Evolutionary conservation across 2,329 filamentous ascomycete genomes (phyloP).

Genomic region (Sporothrix pseudoabietina): DNA sequence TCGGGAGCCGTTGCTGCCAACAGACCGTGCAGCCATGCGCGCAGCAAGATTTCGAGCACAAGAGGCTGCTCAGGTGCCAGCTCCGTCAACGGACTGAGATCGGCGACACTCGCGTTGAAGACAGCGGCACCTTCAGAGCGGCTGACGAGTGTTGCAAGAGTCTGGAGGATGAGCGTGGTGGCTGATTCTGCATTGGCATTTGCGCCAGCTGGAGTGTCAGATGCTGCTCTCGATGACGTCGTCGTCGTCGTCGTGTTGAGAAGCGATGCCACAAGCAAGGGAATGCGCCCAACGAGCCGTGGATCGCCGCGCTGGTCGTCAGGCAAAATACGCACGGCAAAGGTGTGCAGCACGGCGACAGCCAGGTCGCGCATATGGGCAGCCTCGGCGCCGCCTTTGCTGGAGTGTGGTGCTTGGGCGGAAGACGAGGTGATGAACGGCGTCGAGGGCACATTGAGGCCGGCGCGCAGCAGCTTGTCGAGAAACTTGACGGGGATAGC

Average conservation of each 20-base stretch:
- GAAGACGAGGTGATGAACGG: slow-evolving; percentile 31
- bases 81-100: slow-evolving; percentile 59
- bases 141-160: slow-evolving; percentile 59
- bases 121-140: slow-evolving; percentile 52
- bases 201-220: background rate
- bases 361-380: slow-evolving; percentile 65
- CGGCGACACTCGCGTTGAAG: slow-evolving; percentile 48
- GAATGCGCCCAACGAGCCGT: slow-evolving; percentile 57
- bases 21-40: slow-evolving; percentile 56
- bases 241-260: slow-evolving; percentile 41
- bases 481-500: slow-evolving; percentile 64
- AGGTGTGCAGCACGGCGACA: slow-evolving; percentile 64
- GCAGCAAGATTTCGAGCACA: slow-evolving; percentile 58
- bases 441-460: slow-evolving; percentile 40
- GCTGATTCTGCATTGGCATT: slow-evolving; percentile 43
- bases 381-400: slow-evolving; percentile 45
- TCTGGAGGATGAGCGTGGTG: slow-evolving; percentile 56
- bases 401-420: slow-evolving; percentile 26
- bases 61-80: slow-evolving; percentile 57
- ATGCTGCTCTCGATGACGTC: background rate
- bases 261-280: slow-evolving; percentile 55
- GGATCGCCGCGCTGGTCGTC: slow-evolving; percentile 48
- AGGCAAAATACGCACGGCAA: slow-evolving; percentile 57
- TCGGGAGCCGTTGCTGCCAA: background rate
- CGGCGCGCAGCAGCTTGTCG: slow-evolving; percentile 62